A percentile compares a stretch with the other conserved stretches of the same genome.
Conservation (phyloP, 345 rosid genomes). For the Boechera stricta region DNA sequence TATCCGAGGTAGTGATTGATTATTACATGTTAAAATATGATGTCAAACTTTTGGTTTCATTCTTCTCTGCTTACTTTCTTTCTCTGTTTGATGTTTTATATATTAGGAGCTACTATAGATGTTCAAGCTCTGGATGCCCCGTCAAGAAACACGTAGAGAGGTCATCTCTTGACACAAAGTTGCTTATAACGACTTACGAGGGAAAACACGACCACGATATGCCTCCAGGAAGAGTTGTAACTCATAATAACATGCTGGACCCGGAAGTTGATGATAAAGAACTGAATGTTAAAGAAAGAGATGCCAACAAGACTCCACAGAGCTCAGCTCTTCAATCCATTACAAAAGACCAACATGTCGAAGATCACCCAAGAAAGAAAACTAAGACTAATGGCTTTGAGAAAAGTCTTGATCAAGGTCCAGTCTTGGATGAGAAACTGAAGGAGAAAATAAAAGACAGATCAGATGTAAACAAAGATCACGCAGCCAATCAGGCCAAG, state of each 20-base stretch:
- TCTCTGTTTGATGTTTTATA: not conserved
- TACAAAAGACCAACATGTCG: constrained; percentile 27
- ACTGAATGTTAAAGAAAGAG: constrained; percentile 50
- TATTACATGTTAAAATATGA: not conserved
- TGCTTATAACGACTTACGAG: constrained; percentile 83
- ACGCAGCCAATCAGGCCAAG: constrained; percentile 29
- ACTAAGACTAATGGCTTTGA: constrained; percentile 37
- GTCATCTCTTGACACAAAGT: constrained; percentile 71
- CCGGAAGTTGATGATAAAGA: constrained; percentile 46
- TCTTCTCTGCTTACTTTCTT: not conserved
- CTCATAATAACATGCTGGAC: constrained; percentile 51
- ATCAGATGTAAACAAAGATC: constrained; percentile 41
- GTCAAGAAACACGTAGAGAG: constrained; percentile 91
- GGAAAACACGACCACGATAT: constrained; percentile 83
- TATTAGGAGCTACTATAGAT: constrained; percentile 93
- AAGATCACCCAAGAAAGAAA: constrained; percentile 48
- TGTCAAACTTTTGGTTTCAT: not conserved
- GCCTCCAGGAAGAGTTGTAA: constrained; percentile 79
- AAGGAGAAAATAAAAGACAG: constrained; percentile 43
- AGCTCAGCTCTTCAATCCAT: constrained; percentile 36
- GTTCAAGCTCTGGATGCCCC: constrained; percentile 90
- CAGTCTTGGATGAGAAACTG: constrained; percentile 38
- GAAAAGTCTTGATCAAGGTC: constrained; percentile 28
- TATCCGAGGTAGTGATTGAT: constrained; percentile 72
- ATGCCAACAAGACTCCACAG: constrained; percentile 36